Base-by-base conservation (phyloP, 768 basidiomycete genomes). In the Leucocoprinus leucothites region DNA sequence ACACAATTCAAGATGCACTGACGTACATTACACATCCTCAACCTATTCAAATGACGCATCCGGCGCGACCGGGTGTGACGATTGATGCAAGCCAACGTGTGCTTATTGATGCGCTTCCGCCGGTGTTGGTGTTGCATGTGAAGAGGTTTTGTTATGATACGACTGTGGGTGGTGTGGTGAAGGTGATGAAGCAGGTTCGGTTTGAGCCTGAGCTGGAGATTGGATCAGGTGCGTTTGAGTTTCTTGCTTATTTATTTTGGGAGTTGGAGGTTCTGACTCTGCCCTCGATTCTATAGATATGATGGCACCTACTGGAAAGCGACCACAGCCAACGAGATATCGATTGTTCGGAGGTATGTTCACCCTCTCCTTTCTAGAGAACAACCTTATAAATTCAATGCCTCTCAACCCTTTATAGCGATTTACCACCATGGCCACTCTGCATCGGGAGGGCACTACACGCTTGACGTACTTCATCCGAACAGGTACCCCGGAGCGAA, bases 391-490 rank as follows among this genome's bases (percentile, higher is more conserved):
- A 46, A 21, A 34, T 34, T 34, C 31, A 34, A 13, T 13, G 16
- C 14, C 14, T 38, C 16, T n/a, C 16, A 38, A 6, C 14, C 16
- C 38, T 49, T 25, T 48, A 2, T 60, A 91, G 96, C 86, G 8
- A 72, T 98, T 11, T 98, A 98, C 69, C 96, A 99, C 67, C 95
- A 99, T 61, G 96, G 96, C 1, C 74, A 78, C 25, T 90, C 91
- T 6, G 93, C 96, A 0, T 86, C 87, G 1, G 94, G 94, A 2
- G 96, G 96, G 1, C 96, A 98, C 69, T 98, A 98, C 72, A 98
- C 95, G 2, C 82, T 96, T 45, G 89, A 94, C 63, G 89, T 95
- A 9, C 74, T 95, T 1, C 87, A 91, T 61, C 89, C 87, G 2
- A 81, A 81, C 59, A 77, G 85, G 34, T 82, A 79, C 67, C 71